A percentile compares a stretch with the other conserved stretches of the same genome.
phyloP scores from a whole-genome alignment of 116 monocot species.

The Trichopus zeylanicus region DNA sequence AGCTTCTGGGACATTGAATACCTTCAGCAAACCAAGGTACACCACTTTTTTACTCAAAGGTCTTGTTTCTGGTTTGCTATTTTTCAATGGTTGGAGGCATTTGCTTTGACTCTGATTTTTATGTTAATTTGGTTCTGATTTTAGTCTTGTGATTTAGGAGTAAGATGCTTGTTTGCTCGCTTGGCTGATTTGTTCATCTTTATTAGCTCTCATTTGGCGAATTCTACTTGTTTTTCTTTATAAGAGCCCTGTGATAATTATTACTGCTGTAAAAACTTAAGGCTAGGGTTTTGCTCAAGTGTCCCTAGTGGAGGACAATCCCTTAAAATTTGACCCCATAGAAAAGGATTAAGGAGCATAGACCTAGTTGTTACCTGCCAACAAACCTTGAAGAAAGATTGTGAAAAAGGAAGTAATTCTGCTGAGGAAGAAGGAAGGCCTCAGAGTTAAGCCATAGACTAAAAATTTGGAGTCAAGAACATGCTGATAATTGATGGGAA shows the following conservation, averaged over 20 bases:
- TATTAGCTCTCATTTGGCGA: not conserved
- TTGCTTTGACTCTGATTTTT: not conserved
- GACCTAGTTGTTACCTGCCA: too few species aligned
- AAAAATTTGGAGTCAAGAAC: too few species aligned
- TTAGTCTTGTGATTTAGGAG: not conserved
- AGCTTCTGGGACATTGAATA: slow-evolving; percentile 22
- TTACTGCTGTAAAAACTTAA: slow-evolving; percentile 1
- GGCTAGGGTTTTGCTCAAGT: too few species aligned
- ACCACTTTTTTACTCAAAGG: not conserved
- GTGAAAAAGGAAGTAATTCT: too few species aligned
- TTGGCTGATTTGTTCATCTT: not conserved
- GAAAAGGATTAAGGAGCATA: too few species aligned
- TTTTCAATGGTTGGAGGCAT: too few species aligned
- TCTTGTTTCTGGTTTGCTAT: slow-evolving; percentile 4
- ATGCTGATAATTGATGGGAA: too few species aligned
- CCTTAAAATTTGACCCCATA: too few species aligned
- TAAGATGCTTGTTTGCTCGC: not conserved
- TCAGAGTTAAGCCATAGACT: too few species aligned
- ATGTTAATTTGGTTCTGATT: not conserved
- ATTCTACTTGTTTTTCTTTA: not conserved
- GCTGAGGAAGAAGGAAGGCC: too few species aligned
- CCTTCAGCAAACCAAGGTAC: slow-evolving; percentile 28
- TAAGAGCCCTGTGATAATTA: not conserved
- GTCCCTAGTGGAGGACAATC: too few species aligned
- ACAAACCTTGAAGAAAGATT: too few species aligned